phyloP scores from a whole-genome alignment of 1,284 basidiomycete species.

The Cryptococcus wingfieldii region DNA sequence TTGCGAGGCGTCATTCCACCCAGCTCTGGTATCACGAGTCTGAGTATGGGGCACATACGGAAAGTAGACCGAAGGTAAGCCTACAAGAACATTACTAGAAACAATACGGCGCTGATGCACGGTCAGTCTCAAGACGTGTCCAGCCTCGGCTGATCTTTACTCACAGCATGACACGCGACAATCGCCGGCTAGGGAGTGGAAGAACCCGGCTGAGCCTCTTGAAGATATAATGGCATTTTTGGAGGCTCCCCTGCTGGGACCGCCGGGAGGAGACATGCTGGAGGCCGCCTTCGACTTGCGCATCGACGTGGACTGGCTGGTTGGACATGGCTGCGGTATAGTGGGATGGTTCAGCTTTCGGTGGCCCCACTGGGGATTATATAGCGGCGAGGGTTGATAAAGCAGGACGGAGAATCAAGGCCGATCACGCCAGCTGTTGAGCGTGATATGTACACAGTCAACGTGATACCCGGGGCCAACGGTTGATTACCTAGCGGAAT shows the following conservation, averaged over 20 bases:
- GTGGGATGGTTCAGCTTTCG: too few relatives aligned
- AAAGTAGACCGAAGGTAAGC: too few relatives aligned
- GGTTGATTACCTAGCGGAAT: too few relatives aligned
- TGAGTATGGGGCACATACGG: slow-evolving; percentile 30
- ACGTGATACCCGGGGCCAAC: too few relatives aligned
- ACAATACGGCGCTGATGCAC: neutral
- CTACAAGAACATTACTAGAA: slow-evolving; percentile 2
- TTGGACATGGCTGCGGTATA: neutral
- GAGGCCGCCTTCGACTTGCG: neutral
- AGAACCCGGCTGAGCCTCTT: slow-evolving; percentile 20
- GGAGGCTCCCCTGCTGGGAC: neutral
- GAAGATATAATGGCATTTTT: slow-evolving; percentile 14
- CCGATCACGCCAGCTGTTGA: too few relatives aligned
- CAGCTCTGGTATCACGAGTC: slow-evolving; percentile 43
- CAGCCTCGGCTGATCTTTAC: slow-evolving; percentile 2
- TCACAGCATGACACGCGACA: slow-evolving; percentile 31
- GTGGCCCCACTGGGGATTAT: too few relatives aligned
- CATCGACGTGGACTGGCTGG: neutral
- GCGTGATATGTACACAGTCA: too few relatives aligned
- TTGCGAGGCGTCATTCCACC: slow-evolving; percentile 62
- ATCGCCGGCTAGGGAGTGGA: slow-evolving; percentile 18
- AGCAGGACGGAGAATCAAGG: too few relatives aligned
- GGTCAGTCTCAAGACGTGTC: neutral
- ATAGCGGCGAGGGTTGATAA: too few relatives aligned
- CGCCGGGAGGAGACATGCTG: neutral